These are phyloP conservation scores for Ophiostoma fasciatum DNA, from an alignment of 2,329 filamentous ascomycete species.

Conservation along the genomic window DNA sequence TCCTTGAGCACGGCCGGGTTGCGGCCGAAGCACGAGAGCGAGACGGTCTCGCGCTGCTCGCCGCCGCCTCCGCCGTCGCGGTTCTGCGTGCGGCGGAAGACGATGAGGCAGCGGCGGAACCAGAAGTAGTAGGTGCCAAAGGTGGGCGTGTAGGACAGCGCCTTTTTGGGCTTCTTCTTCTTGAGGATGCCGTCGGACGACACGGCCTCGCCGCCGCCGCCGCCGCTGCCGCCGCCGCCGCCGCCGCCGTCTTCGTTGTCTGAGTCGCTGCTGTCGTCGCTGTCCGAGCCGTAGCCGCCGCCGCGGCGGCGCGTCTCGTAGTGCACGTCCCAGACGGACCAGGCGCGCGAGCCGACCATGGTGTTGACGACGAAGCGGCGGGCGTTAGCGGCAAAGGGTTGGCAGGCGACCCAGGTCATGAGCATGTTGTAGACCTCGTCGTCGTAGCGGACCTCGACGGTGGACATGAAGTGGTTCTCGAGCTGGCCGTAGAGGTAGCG, in stretches of 20 bases:
- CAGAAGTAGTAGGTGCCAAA: slow-evolving; percentile 55
- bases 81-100: slow-evolving; percentile 39
- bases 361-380: slow-evolving; percentile 52
- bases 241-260: slow-evolving; percentile 17
- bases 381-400: slow-evolving; percentile 43
- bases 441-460: slow-evolving; percentile 50
- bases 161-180: slow-evolving; percentile 26
- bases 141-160: slow-evolving; percentile 48
- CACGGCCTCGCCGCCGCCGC: slow-evolving; percentile 6
- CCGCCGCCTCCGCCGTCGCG: slow-evolving; percentile 22
- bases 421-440: slow-evolving; percentile 61
- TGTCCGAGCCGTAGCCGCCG: slow-evolving; percentile 17
- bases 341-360: slow-evolving; percentile 37
- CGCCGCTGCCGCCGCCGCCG: slow-evolving; percentile 11
- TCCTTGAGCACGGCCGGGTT: slow-evolving; percentile 46
- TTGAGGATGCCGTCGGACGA: slow-evolving; percentile 2
- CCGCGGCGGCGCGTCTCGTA: slow-evolving; percentile 21
- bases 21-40: slow-evolving; percentile 46
- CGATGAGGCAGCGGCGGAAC: slow-evolving; percentile 43
- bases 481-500: slow-evolving; percentile 32
- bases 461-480: slow-evolving; percentile 44
- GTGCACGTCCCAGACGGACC: slow-evolving; percentile 29
- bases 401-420: slow-evolving; percentile 53
- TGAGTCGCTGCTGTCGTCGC: not conserved
- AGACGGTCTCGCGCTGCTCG: slow-evolving; percentile 39